A percentile compares a stretch with the other conserved stretches of the same genome.
phyloP scores from a whole-genome alignment of 2,329 filamentous ascomycete genomes.

The Diaporthe ilicicola region DNA sequence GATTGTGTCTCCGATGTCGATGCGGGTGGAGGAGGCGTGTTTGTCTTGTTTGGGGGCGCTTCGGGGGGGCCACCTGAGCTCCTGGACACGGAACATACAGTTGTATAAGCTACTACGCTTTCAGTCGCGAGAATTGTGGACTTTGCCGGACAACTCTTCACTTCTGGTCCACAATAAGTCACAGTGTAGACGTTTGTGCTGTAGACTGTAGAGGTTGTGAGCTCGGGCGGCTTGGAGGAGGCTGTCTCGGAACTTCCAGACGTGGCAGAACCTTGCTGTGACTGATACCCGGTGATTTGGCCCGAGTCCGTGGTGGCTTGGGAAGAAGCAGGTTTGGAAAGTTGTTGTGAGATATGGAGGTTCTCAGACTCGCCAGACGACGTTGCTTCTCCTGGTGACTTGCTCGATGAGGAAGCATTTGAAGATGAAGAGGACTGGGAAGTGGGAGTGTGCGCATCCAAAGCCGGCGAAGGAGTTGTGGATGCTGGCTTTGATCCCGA shows the following conservation, averaged over 20 bases:
- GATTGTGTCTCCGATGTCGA: background rate
- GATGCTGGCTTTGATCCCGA: background rate
- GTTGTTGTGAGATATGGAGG: background rate
- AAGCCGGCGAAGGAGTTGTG: background rate
- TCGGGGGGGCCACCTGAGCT: background rate
- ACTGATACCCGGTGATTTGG: background rate
- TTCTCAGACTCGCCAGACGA: background rate
- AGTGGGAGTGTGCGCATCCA: background rate
- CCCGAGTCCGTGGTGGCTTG: background rate
- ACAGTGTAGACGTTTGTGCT: constrained; percentile 25
- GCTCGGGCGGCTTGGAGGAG: background rate
- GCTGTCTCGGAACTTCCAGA: background rate
- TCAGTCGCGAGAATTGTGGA: constrained; percentile 13
- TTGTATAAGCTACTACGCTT: constrained; percentile 16
- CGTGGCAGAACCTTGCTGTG: background rate
- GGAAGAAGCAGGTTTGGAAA: background rate
- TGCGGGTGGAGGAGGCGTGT: background rate
- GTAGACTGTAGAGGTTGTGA: constrained; percentile 9
- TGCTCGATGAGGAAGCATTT: background rate
- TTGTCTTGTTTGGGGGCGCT: background rate
- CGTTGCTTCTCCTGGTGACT: background rate
- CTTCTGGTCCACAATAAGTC: constrained; percentile 19
- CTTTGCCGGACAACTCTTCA: constrained; percentile 19
- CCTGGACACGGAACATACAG: constrained; percentile 19
- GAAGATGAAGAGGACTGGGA: background rate